phyloP scores from a whole-genome alignment of 805 yeast species.

The Ogataea corticis region DNA sequence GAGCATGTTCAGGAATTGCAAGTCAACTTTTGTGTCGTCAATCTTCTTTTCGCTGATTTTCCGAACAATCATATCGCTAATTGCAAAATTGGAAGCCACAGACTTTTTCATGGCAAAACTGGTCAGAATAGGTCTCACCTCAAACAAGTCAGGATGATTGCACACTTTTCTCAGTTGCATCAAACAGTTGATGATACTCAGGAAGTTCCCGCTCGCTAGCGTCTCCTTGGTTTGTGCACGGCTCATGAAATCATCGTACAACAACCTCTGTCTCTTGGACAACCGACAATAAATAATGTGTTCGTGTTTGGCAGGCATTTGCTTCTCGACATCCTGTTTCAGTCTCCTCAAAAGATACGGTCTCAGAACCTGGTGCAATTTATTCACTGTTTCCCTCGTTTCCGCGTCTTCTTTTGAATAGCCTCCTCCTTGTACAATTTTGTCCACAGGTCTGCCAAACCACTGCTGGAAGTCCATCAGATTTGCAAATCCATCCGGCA shows the following conservation, averaged over 20 bases:
- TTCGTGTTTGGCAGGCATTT: constrained; percentile 98
- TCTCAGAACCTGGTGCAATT: constrained; percentile 88
- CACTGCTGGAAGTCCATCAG: constrained; percentile 95
- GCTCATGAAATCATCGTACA: constrained; percentile 96
- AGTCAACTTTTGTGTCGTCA: constrained; percentile 37
- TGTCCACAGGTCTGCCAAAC: constrained; percentile 98
- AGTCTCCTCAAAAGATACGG: constrained; percentile 90
- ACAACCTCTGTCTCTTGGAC: constrained; percentile 86
- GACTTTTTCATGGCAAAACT: constrained; percentile 76
- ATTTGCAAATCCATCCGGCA: constrained; percentile 97
- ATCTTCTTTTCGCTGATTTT: constrained; percentile 15
- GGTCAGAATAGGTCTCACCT: constrained; percentile 91
- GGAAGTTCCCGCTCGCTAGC: constrained; percentile 87
- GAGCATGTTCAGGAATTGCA: constrained; percentile 60
- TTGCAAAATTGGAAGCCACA: constrained; percentile 51
- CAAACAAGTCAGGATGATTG: constrained; percentile 94
- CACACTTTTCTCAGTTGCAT: constrained; percentile 98
- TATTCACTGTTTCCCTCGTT: constrained; percentile 79
- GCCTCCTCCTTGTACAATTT: constrained; percentile 75
- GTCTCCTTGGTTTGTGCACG: constrained; percentile 95
- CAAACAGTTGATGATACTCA: constrained; percentile 92
- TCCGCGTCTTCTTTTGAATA: constrained; percentile 59
- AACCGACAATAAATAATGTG: constrained; percentile 90
- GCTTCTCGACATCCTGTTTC: constrained; percentile 96
- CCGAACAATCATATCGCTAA: constrained; percentile 42